Evolutionary conservation across 192 early-diverging fungal genomes (phyloP).

Genomic region (Rhizophagus clarus): DNA sequence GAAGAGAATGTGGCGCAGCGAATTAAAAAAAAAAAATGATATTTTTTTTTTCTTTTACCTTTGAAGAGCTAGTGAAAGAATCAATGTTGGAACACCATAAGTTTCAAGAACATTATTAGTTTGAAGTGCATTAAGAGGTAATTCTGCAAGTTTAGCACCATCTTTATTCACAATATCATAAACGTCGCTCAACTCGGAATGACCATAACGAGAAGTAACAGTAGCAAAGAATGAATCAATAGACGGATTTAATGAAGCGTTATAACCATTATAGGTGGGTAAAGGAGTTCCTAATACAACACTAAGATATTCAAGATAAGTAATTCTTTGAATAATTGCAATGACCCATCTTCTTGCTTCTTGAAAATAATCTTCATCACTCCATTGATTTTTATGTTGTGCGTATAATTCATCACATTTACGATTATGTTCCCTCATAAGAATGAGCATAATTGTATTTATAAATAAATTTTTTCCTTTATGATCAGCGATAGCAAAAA

Average conservation of each 20-base stretch:
- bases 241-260: not conserved
- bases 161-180: conserved; percentile 19
- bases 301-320: conserved; percentile 1
- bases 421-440: conserved; percentile 22
- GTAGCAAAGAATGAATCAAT: conserved; percentile 17
- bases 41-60: not conserved
- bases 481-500: not conserved
- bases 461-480: not conserved
- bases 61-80: conserved; percentile 22
- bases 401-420: not conserved
- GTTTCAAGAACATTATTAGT: not conserved
- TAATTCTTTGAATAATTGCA: not conserved
- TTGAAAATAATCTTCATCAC: conserved; percentile 21
- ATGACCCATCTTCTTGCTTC: conserved; percentile 24
- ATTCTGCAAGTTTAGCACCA: not conserved
- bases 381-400: not conserved
- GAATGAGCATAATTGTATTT: not conserved
- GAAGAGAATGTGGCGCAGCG: not conserved
- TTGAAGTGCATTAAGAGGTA: not conserved
- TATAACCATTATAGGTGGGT: not conserved
- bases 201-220: conserved; percentile 3
- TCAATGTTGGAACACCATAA: conserved; percentile 11
- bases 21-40: not conserved
- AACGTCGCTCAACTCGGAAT: not conserved
- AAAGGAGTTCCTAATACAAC: conserved; percentile 1